Evolutionary conservation across 768 basidiomycete genomes (phyloP), one percentile per base, ranked within the genome.

Genomic region (Tylopilus felleus): DNA sequence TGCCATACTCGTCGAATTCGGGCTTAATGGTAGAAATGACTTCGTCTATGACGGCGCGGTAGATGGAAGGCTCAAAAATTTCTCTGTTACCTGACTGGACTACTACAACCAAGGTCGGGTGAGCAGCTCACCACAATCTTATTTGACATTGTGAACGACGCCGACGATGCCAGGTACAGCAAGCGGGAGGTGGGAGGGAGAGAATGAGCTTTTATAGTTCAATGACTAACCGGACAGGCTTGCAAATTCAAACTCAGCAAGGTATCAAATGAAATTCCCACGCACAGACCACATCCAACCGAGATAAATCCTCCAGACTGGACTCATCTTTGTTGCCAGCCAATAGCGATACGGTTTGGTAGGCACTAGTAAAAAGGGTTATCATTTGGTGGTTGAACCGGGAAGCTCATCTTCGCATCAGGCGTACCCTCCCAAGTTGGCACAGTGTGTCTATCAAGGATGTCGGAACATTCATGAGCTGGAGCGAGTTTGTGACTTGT

Each of bases 1-100:
- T 89, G 57, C 97, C 97, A 65, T 90, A 94, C 68, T 96, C 93
- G 69, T 98, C 95, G 74, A 98, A 99, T 69, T 98, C 95, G 72
- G 84, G 76, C 75, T 90, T 91, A 77, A 96, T 90, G 62, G 80
- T 77, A 29, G 75, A 73, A 63, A 98, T 88, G 61, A 98, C 95
- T 74, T 98, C 93, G 83, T 97, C 93, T 74, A 99, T 98, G 73
- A 99, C 89, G 55, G 83, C 71, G 60, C 96, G 90, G 74, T 99
- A 99, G 64, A 92, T 89, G 62, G 73, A 66, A 69, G 93, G 93
- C 93, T 95, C 85, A 82, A 80, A 72, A 67, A 74, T 73, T 65
- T 71, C 74, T 71, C 75, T 65, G 83, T 80, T 75, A 77, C 76
- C 73, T 63, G 67, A 59, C 70, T 73, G 69, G 69, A 77, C 79